A percentile compares a stretch with the other conserved stretches of the same genome.
phyloP scores from a whole-genome alignment of 345 rosid genomes.

The Draba incana region DNA sequence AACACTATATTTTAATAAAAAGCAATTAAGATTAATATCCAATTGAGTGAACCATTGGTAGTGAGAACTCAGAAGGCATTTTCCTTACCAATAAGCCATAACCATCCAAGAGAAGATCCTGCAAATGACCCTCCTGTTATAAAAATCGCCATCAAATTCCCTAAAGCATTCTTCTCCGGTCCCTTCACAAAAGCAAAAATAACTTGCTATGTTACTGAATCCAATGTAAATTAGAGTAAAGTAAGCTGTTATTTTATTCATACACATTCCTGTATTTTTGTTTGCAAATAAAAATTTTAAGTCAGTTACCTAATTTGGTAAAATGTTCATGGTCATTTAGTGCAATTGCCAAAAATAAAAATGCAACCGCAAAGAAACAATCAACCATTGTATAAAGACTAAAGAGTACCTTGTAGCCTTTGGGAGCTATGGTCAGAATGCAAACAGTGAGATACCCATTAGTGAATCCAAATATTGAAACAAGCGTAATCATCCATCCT shows the following conservation, averaged over 20 bases:
- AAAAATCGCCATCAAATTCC: constrained; percentile 69
- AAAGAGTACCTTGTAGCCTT: too few relatives aligned
- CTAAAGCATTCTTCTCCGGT: constrained; percentile 41
- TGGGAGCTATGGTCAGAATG: too few relatives aligned
- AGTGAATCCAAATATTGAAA: too few relatives aligned
- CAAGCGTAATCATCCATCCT: too few relatives aligned
- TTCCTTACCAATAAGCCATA: constrained; percentile 78
- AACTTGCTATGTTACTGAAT: too few relatives aligned
- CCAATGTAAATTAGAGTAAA: too few relatives aligned
- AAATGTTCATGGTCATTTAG: background rate
- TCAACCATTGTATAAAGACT: constrained; percentile 31
- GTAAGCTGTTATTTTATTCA: too few relatives aligned
- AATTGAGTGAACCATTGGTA: too few relatives aligned
- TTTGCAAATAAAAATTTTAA: too few relatives aligned
- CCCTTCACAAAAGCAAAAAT: constrained; percentile 41
- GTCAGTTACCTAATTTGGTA: too few relatives aligned
- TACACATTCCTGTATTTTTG: too few relatives aligned
- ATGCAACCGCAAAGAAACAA: background rate
- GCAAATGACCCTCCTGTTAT: constrained; percentile 56
- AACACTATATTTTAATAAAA: background rate
- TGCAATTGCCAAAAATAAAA: background rate
- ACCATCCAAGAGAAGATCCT: constrained; percentile 69
- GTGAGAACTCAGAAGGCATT: constrained; percentile 43
- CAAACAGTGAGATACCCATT: too few relatives aligned
- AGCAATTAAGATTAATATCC: background rate